Base-by-base conservation (phyloP, 192 early-diverging fungal genomes). In the Chytriomyces sp. region DNA sequence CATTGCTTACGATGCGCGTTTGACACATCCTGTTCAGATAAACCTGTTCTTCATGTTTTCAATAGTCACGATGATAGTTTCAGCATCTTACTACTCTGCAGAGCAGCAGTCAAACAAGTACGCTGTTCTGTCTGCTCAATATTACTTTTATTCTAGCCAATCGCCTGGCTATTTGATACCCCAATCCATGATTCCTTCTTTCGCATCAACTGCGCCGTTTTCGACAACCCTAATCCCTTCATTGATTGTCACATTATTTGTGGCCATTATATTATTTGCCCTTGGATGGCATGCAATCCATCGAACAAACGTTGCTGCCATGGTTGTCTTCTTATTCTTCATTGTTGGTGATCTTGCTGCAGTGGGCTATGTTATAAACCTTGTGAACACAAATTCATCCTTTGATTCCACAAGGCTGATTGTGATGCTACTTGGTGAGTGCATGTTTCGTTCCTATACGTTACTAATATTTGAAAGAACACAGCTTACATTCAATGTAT, bases 221-320 rank as follows among this genome's bases (percentile, higher is more conserved):
- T 36, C 44, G 8, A 19, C 31, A 1, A 53, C 30, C 22, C 19
- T 68, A 10, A 34, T 68, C 10, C 49, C 66, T 17, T 25, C 66
- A 53, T 19, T 53, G 32, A 61, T 64, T 66, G 73, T 62, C 12
- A 36, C 22, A 54, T 33, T 52, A 39, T 40, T 38, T 2, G 37
- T 38, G 39, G 30, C 41, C 2, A 17, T 38, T 19, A 38, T 62
- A n/a, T 40, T 38, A 1, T 72, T 38, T 62, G 56, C 41, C 7
- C 8, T 57, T 8, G 78, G 78, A 7, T 76, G 74, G 78, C 74
- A 62, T 40, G 75, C 68, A 6, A 70, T 80, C 57, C 32, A 52
- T 34, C 19, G 70, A 25, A 52, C 75, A 2, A 59, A 76, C 39
- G 55, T 75, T 28, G 7, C 22, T 12, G 32, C 58, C 31, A 76